Base-by-base conservation (phyloP, 2,329 filamentous ascomycete genomes). In the Plectosphaerella sp. region DNA sequence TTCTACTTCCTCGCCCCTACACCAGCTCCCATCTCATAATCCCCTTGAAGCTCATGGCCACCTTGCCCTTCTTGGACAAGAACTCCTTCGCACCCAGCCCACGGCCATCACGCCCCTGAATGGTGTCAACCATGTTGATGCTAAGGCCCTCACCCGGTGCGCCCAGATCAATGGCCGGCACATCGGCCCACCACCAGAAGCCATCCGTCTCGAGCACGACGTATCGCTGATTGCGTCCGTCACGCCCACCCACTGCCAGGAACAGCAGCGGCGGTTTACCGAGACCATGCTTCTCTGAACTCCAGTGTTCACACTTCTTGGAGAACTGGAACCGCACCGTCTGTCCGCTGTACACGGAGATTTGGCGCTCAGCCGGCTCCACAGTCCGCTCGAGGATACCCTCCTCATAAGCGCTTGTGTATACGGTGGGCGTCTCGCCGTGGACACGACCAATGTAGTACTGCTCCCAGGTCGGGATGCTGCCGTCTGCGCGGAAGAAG, bases 231-330 rank as follows among this genome's bases (percentile, higher is more conserved):
- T 86, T 82, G 8, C 80, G 73, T 0, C 88, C 89, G 59, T 91
- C 84, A 4, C 78, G 60, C 0, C 84, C 87, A 24, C 85, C 76
- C 25, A 90, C 78, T 51, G 78, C 78, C 16, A 96, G 72, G 51
- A 94, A 71, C 62, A 93, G 83, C 45, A 91, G 72, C 52, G 85
- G 88, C 45, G 83, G 78, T 54, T 79, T 81, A 1, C 86, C 87
- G 50, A 75, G 70, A 1, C 87, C 88, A 57, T 88, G 78, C 55
- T 78, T 79, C 58, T 86, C 79, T n/a, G 86, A 75, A 43, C 84
- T 84, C 89, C 89, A 96, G 67, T 97, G 93, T 62, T 84, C 81
- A 65, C 93, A 97, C 11, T 87, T 63, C 53, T 88, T 87, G 50
- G 81, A 82, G 64, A 96, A 92, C 62, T 89, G 87, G 70, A 97